A percentile compares a stretch with the other conserved stretches of the same genome.
phyloP scores from a whole-genome alignment of 768 basidiomycete genomes.

The Mycena belliarum region DNA sequence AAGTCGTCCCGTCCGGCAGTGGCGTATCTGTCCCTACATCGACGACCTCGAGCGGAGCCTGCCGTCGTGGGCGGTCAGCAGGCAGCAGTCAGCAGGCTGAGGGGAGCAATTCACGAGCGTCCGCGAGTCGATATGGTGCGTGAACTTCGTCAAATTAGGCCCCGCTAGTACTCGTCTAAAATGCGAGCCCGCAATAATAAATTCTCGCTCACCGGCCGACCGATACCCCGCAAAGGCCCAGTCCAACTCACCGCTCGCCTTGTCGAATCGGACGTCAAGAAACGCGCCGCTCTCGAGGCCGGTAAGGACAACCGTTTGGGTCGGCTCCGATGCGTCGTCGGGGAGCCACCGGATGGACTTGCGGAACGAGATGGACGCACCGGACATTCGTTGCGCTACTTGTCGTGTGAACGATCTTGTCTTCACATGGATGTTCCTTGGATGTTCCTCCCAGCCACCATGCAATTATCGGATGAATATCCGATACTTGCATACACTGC shows the following conservation, averaged over 20 bases:
- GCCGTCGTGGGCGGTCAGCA: no score
- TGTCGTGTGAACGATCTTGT: no score
- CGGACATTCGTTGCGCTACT: background rate
- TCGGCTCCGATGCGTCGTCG: constrained; percentile 33
- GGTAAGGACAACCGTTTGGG: constrained; percentile 37
- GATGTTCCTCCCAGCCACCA: no score
- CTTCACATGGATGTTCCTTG: no score
- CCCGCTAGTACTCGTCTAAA: background rate
- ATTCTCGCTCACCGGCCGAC: constrained; percentile 8
- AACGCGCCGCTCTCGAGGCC: constrained; percentile 32
- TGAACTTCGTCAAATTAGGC: constrained; percentile 29
- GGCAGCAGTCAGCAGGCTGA: background rate
- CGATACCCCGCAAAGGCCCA: constrained; percentile 43
- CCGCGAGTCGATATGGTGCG: constrained; percentile 35
- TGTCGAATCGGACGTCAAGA: constrained; percentile 38
- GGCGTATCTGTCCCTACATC: constrained; percentile 30
- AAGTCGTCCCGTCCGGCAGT: constrained; percentile 30
- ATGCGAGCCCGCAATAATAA: no score
- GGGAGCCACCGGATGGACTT: constrained; percentile 38
- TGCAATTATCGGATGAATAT: no score
- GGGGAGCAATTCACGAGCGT: constrained; percentile 23
- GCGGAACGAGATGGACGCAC: constrained; percentile 17
- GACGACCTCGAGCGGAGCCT: constrained; percentile 23
- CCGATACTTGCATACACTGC: no score
- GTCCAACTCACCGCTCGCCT: constrained; percentile 29